phyloP scores from a whole-genome alignment of 257 asterid species.

The Solanum gracilifrons region DNA sequence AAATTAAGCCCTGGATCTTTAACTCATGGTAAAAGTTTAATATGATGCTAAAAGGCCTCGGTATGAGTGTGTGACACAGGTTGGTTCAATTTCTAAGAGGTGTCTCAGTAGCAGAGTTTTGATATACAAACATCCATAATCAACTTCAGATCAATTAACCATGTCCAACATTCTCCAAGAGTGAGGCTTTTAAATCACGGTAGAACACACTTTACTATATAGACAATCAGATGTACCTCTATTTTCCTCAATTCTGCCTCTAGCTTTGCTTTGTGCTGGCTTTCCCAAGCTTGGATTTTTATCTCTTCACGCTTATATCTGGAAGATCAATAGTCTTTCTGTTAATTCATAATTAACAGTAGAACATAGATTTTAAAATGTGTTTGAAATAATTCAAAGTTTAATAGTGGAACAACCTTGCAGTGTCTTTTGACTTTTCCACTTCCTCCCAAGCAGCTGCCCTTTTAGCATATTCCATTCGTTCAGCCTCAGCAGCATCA shows the following conservation, averaged over 20 bases:
- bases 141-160: not conserved
- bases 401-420: constrained; percentile 43
- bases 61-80: not conserved
- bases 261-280: constrained; percentile 80
- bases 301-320: constrained; percentile 90
- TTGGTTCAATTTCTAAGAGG: not conserved
- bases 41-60: not conserved
- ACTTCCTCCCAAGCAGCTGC: constrained; percentile 97
- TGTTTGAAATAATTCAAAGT: not conserved
- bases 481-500: constrained; percentile 42
- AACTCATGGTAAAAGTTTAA: not conserved
- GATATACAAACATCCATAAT: not conserved
- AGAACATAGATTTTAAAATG: not conserved
- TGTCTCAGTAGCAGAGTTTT: not conserved
- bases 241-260: constrained; percentile 95
- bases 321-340: not conserved
- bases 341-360: not conserved
- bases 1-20: not conserved
- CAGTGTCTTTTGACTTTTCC: constrained; percentile 70
- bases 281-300: constrained; percentile 93
- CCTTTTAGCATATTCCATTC: constrained; percentile 58
- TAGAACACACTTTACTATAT: not conserved
- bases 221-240: constrained; percentile 39
- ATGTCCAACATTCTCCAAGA: not conserved
- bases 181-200: not conserved